Evolutionary conservation across 345 rosid genomes (phyloP).

Genomic region (Diplotaxis tenuifolia): DNA sequence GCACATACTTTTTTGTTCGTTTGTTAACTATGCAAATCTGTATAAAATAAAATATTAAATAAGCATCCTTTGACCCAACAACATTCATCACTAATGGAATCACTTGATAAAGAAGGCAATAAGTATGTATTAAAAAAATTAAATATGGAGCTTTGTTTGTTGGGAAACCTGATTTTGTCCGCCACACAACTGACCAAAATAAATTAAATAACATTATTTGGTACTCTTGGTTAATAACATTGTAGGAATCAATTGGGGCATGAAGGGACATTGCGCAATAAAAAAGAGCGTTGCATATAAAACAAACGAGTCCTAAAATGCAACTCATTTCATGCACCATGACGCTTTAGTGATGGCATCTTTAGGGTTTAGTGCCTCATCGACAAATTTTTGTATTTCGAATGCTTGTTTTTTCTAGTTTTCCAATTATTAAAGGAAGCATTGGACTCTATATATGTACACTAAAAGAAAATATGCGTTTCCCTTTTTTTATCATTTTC

Average conservation of each 20-base stretch:
- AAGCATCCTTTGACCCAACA: conserved; percentile 7
- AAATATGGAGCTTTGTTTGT: conserved; percentile 26
- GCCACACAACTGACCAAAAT: conserved; percentile 33
- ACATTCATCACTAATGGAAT: neutral
- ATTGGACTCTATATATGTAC: neutral
- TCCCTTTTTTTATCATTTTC: neutral
- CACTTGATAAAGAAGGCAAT: conserved; percentile 14
- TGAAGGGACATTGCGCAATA: conserved; percentile 34
- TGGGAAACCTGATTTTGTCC: conserved; percentile 37
- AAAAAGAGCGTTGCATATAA: conserved; percentile 13
- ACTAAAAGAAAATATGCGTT: neutral
- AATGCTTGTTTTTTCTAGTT: neutral
- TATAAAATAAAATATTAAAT: neutral
- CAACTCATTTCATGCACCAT: conserved; percentile 29
- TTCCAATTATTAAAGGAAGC: conserved; percentile 4
- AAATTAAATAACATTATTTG: conserved; percentile 20
- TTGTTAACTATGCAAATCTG: neutral
- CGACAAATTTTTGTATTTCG: neutral
- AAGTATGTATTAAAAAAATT: neutral
- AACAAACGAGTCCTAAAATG: conserved; percentile 12
- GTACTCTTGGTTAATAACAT: conserved; percentile 5
- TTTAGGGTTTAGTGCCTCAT: conserved; percentile 26
- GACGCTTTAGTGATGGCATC: conserved; percentile 40
- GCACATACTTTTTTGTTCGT: neutral
- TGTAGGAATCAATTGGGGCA: conserved; percentile 39